Evolutionary conservation across 2,329 filamentous ascomycete genomes (phyloP), one percentile per base, ranked within the genome.

Genomic region (Cytospora paraplurivora): DNA sequence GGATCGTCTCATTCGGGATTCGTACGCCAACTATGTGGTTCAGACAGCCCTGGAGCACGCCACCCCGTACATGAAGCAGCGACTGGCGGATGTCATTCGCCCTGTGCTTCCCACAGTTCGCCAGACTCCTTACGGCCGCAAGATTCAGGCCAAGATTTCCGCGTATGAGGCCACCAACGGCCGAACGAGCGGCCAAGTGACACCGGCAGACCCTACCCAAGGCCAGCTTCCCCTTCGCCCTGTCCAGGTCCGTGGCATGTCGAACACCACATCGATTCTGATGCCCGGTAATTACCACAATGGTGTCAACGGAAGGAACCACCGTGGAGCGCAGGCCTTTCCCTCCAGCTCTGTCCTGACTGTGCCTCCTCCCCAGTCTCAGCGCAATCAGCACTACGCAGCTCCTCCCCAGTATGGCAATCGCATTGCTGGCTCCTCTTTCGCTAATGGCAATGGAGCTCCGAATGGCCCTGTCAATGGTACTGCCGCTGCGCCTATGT

Each of bases 11-110:
- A 85, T 99, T 64, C 90, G 92, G 50, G 95, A 99, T 76, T 92
- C 90, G 0, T 99, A 92, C 73, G 95, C 92, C 75, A 99, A 99
- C 79, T 99, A 99, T 72, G 95, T 99, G 68, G 91, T 99, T 47
- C 95, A 99, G 81, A 99, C 95, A 47, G 93, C 95, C 34, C 85
- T 97, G 69, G 93, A 97, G 71, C 93, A 92, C 72, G 86, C 91
- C 13, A 91, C 93, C 61, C 82, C 85, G 7, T 82, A 87, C 35
- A 88, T 87, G 74, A 93, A 94, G 77, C 79, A 83, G 64, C 86
- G 86, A 54, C 83, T 99, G 51, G 88, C 96, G 53, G 93, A 98
- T 66, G 83, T 85, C 41, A 93, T 98, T 71, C 91, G 93, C 47
- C 92, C 93, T 0, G 88, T 96, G 66, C 80, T 98, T 47, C 90